Conservation (phyloP, 495 filamentous ascomycete species). For the Podospora australis region DNA sequence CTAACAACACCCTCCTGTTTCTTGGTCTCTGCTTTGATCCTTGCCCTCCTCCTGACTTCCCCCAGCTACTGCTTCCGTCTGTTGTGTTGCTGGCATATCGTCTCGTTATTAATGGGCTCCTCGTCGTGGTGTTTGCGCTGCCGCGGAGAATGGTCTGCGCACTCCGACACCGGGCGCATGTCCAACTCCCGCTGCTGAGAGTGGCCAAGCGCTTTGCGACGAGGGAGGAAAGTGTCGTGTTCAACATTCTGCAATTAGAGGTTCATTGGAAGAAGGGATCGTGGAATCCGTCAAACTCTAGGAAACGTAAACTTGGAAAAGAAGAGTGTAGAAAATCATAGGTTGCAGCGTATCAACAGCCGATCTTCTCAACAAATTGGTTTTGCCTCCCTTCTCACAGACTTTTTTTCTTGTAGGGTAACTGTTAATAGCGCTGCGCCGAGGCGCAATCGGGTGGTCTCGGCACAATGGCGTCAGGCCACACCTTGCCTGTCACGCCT, state of each 20-base stretch:
- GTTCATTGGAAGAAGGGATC: background rate
- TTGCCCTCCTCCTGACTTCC: background rate
- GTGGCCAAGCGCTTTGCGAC: conserved; percentile 8
- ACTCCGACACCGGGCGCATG: conserved; percentile 39
- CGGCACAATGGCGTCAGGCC: too few species aligned
- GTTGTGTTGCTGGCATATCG: conserved; percentile 26
- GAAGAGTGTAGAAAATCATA: background rate
- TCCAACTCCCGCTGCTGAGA: conserved; percentile 23
- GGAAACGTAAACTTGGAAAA: background rate
- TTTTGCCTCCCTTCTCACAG: background rate
- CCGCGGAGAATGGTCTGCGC: conserved; percentile 15
- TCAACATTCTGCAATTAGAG: conserved; percentile 16
- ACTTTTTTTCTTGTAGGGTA: background rate
- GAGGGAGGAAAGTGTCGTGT: conserved; percentile 16
- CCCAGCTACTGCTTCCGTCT: too few species aligned
- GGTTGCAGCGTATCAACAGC: background rate
- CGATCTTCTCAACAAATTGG: background rate
- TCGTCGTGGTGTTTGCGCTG: too few species aligned
- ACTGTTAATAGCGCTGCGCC: background rate
- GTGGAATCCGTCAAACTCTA: background rate
- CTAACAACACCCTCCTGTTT: conserved; percentile 19
- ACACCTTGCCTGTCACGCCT: too few species aligned
- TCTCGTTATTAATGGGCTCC: conserved; percentile 17
- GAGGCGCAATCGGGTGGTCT: background rate
- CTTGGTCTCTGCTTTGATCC: conserved; percentile 5